Percentiles rank a stretch among this genome's conserved stretches.
These are phyloP conservation scores for Clitopilus passeckerianus DNA, from an alignment of 768 basidiomycete species.

Conservation along the genomic window DNA sequence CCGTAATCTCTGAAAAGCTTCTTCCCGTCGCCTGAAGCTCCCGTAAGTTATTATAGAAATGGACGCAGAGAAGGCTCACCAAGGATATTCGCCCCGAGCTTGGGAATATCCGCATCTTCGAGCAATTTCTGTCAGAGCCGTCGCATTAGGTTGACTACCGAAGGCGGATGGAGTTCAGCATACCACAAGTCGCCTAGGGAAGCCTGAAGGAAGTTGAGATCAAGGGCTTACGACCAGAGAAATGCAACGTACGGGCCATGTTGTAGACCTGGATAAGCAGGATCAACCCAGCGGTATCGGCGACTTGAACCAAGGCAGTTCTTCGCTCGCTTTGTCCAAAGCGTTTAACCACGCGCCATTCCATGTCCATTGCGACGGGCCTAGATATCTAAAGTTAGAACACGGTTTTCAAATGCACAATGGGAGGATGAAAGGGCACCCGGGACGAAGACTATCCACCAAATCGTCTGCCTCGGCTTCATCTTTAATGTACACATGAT, in stretches of 20 bases:
- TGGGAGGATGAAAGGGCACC: slow-evolving; percentile 8
- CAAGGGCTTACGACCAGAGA: not conserved
- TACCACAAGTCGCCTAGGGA: slow-evolving; percentile 24
- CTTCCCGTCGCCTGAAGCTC: slow-evolving; percentile 26
- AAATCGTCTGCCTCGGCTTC: slow-evolving; percentile 26
- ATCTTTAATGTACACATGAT: slow-evolving; percentile 21
- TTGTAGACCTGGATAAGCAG: slow-evolving; percentile 22
- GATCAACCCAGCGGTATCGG: slow-evolving; percentile 24
- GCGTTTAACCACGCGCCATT: slow-evolving; percentile 22
- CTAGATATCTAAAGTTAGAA: slow-evolving; percentile 2
- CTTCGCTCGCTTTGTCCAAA: slow-evolving; percentile 12
- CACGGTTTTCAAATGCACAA: not conserved
- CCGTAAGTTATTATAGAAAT: not conserved
- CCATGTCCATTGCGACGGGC: slow-evolving; percentile 27
- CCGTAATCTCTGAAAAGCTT: slow-evolving; percentile 35
- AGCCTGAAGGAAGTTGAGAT: slow-evolving; percentile 14
- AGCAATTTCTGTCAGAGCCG: slow-evolving; percentile 19
- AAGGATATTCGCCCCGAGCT: slow-evolving; percentile 28
- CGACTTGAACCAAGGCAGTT: slow-evolving; percentile 26
- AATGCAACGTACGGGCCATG: slow-evolving; percentile 21
- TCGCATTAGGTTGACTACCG: not conserved
- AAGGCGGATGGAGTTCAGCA: too few relatives aligned
- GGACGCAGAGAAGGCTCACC: slow-evolving; percentile 13
- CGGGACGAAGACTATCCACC: slow-evolving; percentile 16
- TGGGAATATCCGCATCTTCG: slow-evolving; percentile 22